Base-by-base conservation (phyloP, 2,329 filamentous ascomycete species). In the Fusarium foetens region DNA sequence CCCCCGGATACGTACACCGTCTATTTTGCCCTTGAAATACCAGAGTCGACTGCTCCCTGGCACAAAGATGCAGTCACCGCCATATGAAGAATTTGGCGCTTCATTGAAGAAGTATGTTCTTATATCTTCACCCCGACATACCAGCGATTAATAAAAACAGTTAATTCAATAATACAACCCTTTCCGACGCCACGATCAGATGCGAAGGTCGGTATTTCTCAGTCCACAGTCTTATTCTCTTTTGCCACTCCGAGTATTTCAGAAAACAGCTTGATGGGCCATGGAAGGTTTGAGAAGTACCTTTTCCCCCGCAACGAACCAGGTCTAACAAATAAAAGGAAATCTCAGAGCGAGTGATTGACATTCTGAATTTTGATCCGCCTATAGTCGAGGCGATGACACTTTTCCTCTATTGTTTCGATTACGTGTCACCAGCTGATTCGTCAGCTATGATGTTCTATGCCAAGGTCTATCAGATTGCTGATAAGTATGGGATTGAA, bases 161-260 rank as follows among this genome's bases (percentile, higher is more conserved):
- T 0, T 60, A 39, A 8, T 68, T 64, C 19, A 23, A 65, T 4
- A 52, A 46, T 4, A 21, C n/a, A 0, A n/a, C 17, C 1, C 36
- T 71, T 4, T 71, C 63, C 0, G 68, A 71, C 13, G 36, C 43
- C 1, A 13, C 21, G 2, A 54, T 71, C 6, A 35, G 25, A 17
- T 72, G 63, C 8, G 14, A 45, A 1, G 58, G 31, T 0, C n/a
- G 1, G 1, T 23, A 17, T 0, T 68, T 64, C 11, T 23, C 62
- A 1, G 54, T 46, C 6, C 68, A 71, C 6, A 36, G 58, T 14
- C 14, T 71, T 0, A n/a, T 68, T 2, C 21, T 71, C 0, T 71
- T 12, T 0, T 46, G 41, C 13, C 68, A 64, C 17, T 71, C 63
- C 0, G 10, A 63, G 0, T 71, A 59, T 9, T 71, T 71, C 1